Evolutionary conservation across 1,284 basidiomycete species (phyloP), one percentile per base, ranked within the genome.

Genomic region (Earliella scabrosa): DNA sequence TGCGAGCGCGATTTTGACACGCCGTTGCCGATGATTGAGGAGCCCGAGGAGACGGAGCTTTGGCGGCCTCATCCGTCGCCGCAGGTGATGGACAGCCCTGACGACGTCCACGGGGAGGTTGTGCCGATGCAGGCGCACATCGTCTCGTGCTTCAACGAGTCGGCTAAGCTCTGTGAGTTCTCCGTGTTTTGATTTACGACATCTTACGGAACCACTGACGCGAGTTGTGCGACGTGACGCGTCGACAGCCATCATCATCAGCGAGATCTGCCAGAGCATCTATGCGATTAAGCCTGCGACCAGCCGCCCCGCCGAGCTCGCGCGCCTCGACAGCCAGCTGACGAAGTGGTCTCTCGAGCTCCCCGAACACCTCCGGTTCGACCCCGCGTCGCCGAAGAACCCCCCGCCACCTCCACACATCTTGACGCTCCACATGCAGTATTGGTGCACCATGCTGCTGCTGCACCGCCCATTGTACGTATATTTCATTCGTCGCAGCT

Each of bases 1-100:
- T 87, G 82, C 65, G 92, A 93, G 68, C 75, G 82, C 55, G 92
- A 95, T 67, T 93, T 90, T 63, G 92, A 94, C 67, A 91, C 90
- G 11, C 77, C 81, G 44, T 71, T 92, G 34, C 90, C 91, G 6
- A 77, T 77, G 52, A 77, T 82, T 35, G 80, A 84, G 45, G 88
- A 91, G 71, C 87, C 86, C 63, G 89, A 92, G 65, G 89, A 90
- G 66, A 68, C 74, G 41, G 87, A 88, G 64, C 71, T 78, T 20
- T 88, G 85, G 85, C 62, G 65, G 14, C 74, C 74, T 31, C 76
- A 77, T 61, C 66, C 71, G 7, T 76, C 78, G 18, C 66, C 73
- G 29, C 74, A 73, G 8, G 70, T 76, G 27, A 63, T 72, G 21
- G 69, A 68, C 36, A 72, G 75, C 51, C 66, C 61, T 16, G 63